Percentiles rank a stretch among this genome's conserved stretches.
Conservation (phyloP, 768 basidiomycete genomes). For the Termitomyces titanicus region DNA sequence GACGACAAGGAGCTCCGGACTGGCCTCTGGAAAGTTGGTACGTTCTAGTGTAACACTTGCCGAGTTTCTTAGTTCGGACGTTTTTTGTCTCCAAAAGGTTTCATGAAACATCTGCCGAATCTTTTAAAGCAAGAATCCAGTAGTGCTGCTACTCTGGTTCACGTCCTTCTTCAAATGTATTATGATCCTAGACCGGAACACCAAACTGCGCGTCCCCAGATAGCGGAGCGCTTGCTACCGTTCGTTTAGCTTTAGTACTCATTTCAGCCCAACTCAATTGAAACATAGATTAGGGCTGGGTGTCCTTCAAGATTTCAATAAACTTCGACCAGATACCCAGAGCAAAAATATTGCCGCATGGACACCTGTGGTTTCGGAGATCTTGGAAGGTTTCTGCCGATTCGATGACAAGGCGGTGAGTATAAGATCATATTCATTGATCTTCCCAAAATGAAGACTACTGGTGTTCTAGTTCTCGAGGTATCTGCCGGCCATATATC, state of each 20-base stretch:
- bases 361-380: conserved; percentile 98
- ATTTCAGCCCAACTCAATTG: conserved; percentile 8
- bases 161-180: conserved; percentile 91
- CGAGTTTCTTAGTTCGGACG: not conserved
- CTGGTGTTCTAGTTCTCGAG: conserved; percentile 65
- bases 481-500: conserved; percentile 90
- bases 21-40: conserved; percentile 98
- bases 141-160: conserved; percentile 91
- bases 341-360: conserved; percentile 94
- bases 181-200: conserved; percentile 87
- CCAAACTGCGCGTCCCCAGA: conserved; percentile 77
- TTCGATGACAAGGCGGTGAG: conserved; percentile 92
- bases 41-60: conserved; percentile 30
- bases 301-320: conserved; percentile 88
- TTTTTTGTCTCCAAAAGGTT: conserved; percentile 49
- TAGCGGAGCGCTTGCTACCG: conserved; percentile 70
- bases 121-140: conserved; percentile 97
- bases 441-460: not conserved
- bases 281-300: conserved; percentile 72
- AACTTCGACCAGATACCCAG: conserved; percentile 85
- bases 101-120: conserved; percentile 99
- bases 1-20: conserved; percentile 97
- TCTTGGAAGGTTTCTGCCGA: conserved; percentile 82
- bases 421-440: conserved; percentile 10
- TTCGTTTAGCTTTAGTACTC: conserved; percentile 30